Base-by-base conservation (phyloP, 2,329 filamentous ascomycete genomes). In the Tolypocladium guangdongense region DNA sequence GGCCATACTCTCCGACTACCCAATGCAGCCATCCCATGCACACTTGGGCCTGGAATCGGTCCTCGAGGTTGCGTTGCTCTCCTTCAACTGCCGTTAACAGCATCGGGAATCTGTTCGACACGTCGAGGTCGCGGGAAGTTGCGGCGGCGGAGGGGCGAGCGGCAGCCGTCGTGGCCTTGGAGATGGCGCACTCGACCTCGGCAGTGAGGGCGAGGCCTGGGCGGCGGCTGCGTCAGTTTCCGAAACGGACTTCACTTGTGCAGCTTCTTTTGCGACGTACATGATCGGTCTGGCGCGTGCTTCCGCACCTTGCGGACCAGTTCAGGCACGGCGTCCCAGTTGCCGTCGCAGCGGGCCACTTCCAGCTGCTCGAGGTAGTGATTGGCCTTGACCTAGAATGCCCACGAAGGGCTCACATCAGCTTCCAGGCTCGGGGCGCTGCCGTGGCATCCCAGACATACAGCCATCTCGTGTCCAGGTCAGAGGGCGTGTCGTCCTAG, bases 231-330 rank as follows among this genome's bases (percentile, higher is more conserved):
- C 8, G 8, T 49, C 14, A 49, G 47, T 24, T 22, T 36, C 33
- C 22, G 33, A 12, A 8, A 18, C 20, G 8, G 8, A n/a, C 8
- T 18, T 10, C 22, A 16, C 7, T 12, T 4, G 2, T 24, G 36
- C 24, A 18, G 36, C 37, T 16, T 38, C 32, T 16, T 14, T 18
- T 11, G 22, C 11, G 58, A 66, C 82, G 63, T 85, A 96, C 92
- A 96, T 71, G 82, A 81, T 69, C 88, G 82, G 56, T 88, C 82
- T 41, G 90, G 86, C 62, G 90, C 88, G 78, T 99, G 92, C 71
- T 99, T 97, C 65, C 87, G 87, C 64, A 97, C 81, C 72, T 99
- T 99, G 68, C 92, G 84, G 63, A 93, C 85, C 58, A 95, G 80
- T 73, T 97, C 92, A 30, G 89, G 88, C 33, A 97, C 80, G 33